phyloP scores from a whole-genome alignment of 208 protist species.

The Leishmania aethiopica region DNA sequence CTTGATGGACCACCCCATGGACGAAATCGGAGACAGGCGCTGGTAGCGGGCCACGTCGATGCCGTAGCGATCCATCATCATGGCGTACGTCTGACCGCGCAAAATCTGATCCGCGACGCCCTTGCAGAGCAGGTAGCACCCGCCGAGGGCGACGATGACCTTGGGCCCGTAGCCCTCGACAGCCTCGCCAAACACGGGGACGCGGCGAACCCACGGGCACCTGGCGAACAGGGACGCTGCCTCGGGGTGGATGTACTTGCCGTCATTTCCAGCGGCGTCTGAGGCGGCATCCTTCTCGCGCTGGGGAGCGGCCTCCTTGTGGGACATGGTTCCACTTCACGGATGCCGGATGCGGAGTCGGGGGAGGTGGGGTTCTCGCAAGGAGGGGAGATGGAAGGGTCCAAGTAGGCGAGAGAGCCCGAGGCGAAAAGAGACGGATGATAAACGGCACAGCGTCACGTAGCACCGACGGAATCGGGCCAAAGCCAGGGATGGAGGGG shows the following conservation, averaged over 20 bases:
- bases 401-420: too few relatives aligned
- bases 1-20: slow-evolving; percentile 72
- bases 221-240: slow-evolving; percentile 34
- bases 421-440: too few relatives aligned
- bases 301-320: neutral
- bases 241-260: slow-evolving; percentile 55
- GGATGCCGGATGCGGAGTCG: too few relatives aligned
- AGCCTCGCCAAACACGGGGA: slow-evolving; percentile 52
- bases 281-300: neutral
- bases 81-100: slow-evolving; percentile 32
- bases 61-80: slow-evolving; percentile 54
- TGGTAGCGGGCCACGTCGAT: slow-evolving; percentile 47
- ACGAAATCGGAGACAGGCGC: slow-evolving; percentile 40
- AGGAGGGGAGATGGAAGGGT: too few relatives aligned
- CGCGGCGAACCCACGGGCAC: slow-evolving; percentile 30
- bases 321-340: neutral
- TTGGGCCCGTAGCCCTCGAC: slow-evolving; percentile 45
- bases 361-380: too few relatives aligned
- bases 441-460: too few relatives aligned
- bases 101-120: slow-evolving; percentile 63
- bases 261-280: slow-evolving; percentile 40
- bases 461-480: too few relatives aligned
- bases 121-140: slow-evolving; percentile 55
- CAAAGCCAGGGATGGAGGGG: too few relatives aligned
- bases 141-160: slow-evolving; percentile 35